Conservation (phyloP, 225 moss, liverwort and hornwort genomes). For the Anthoceros angustus region DNA sequence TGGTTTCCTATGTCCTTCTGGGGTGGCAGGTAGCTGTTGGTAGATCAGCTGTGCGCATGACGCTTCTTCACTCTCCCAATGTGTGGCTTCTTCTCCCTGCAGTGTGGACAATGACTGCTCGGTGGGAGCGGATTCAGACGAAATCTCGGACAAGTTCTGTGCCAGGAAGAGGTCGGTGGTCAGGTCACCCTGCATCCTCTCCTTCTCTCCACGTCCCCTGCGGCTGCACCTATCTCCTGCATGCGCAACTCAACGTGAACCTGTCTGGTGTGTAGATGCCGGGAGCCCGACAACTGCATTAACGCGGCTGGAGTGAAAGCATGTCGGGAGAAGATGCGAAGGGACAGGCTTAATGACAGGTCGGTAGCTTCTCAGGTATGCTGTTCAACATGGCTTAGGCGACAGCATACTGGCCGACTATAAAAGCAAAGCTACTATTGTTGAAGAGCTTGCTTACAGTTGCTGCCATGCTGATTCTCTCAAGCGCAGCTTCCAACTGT, state of each 20-base stretch:
- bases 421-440: no score
- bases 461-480: no score
- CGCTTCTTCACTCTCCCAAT: neutral
- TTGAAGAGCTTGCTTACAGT: no score
- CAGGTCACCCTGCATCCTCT: neutral
- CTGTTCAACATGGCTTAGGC: neutral
- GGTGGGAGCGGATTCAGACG: neutral
- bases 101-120: constrained; percentile 5
- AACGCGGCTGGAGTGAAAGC: neutral
- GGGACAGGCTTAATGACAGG: constrained; percentile 4
- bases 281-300: constrained; percentile 4
- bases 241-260: neutral
- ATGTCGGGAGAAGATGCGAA: constrained; percentile 4
- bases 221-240: neutral
- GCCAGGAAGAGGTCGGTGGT: neutral
- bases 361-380: neutral
- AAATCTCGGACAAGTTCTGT: constrained; percentile 1
- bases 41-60: no score
- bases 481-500: no score
- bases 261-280: neutral
- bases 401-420: neutral
- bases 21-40: no score
- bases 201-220: neutral
- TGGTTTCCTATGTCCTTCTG: neutral
- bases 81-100: neutral